Base-by-base conservation (phyloP, 1,139 yeast species). In the Trichomonascaceae sp. region DNA sequence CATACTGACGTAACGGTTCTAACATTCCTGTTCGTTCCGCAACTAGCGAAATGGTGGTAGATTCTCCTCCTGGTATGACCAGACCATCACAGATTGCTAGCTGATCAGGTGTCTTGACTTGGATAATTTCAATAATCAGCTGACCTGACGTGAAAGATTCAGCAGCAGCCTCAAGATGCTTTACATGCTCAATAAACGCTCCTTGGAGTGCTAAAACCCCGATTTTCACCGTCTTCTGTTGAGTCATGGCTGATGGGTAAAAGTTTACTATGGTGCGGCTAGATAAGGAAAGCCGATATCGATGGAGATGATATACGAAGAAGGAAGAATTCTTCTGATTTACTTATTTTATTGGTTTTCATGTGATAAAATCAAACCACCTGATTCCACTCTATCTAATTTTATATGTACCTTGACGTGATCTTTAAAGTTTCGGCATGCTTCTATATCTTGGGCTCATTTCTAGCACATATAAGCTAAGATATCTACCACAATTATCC, bases 181-280 rank as follows among this genome's bases (percentile, higher is more conserved):
- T 69, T n/a, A 84, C 70, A 66, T 87, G 95, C 66, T 87, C 95
- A 19, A 73, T 67, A 64, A 85, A 87, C 0, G 95, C 93, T 2
- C 96, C 95, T 66, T 87, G 95, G 27, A 87, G 76, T 0, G 95
- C 89, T 54, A 87, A 70, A 0, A 87, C 91, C 0, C 95, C 95
- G 8, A 87, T 75, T 43, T 59, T 62, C n/a, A 50, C 30, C 2
- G 49, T 15, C 8, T 36, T 20, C 8, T 51, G 43, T 41, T 49
- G 48, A 36, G 62, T 58, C 61, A 58, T 58, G n/a, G n/a, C 45
- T 30, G 48, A 17, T 43, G 43, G 47, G 32, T 27, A 27, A 27
- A 38, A 22, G 22, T 39, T 30, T 17, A 32, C 24, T 4, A 27
- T 15, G 39, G 27, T 44, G 46, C 27, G 27, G 46, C 32, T 18